Evolutionary conservation across 495 filamentous ascomycete genomes (phyloP).

Genomic region (Tetracladium setigerum): DNA sequence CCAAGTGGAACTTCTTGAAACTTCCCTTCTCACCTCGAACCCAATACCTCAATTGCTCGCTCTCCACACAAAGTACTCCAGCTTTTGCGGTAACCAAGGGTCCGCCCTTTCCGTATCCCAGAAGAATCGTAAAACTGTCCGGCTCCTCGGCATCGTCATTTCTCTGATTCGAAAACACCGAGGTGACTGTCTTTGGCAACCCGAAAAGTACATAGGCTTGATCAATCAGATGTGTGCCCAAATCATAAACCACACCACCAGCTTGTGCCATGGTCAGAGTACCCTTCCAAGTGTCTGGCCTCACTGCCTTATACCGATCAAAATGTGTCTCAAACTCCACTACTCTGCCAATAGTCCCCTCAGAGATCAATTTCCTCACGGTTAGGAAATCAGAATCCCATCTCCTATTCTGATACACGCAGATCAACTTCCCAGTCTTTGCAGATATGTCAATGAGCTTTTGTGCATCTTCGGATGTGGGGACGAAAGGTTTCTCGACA

Average conservation of each 20-base stretch:
- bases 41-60: constrained; percentile 69
- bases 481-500: constrained; percentile 85
- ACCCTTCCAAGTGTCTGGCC: constrained; percentile 61
- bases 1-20: constrained; percentile 72
- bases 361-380: constrained; percentile 51
- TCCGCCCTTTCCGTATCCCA: constrained; percentile 54
- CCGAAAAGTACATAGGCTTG: constrained; percentile 77
- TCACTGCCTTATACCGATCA: constrained; percentile 62
- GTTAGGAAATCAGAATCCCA: constrained; percentile 84
- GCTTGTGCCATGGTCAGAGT: constrained; percentile 49
- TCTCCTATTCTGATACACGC: constrained; percentile 84
- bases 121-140: constrained; percentile 60
- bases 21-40: constrained; percentile 73
- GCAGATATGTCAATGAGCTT: constrained; percentile 59
- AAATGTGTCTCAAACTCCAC: constrained; percentile 82
- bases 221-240: constrained; percentile 79
- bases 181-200: constrained; percentile 60
- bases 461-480: constrained; percentile 61
- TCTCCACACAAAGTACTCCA: constrained; percentile 61
- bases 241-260: constrained; percentile 70
- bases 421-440: constrained; percentile 52
- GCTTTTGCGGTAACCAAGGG: constrained; percentile 59
- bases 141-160: constrained; percentile 50
- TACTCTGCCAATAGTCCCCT: constrained; percentile 52
- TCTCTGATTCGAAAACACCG: constrained; percentile 59